phyloP scores from a whole-genome alignment of 108 stramenopile genomes.

The Fistulifera pelliculosa region DNA sequence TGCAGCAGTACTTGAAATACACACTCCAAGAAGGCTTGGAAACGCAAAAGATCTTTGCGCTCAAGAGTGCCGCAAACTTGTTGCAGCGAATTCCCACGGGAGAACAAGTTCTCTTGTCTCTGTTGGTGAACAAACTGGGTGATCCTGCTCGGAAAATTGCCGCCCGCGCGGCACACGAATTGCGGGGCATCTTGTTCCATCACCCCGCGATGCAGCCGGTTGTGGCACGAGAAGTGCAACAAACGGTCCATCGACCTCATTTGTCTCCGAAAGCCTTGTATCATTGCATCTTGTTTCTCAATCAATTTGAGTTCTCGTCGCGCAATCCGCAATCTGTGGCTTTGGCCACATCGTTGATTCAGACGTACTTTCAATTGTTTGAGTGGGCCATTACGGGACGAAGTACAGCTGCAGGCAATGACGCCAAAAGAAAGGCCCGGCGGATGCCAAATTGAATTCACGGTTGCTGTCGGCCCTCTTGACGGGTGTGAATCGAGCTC shows the following conservation, averaged over 20 bases:
- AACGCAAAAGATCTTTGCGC: slow-evolving; percentile 50
- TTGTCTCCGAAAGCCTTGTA: slow-evolving; percentile 81
- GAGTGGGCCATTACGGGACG: slow-evolving; percentile 55
- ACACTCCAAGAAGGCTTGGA: slow-evolving; percentile 62
- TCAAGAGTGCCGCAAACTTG: slow-evolving; percentile 57
- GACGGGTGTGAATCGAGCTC: slow-evolving; percentile 93
- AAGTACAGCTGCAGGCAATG: slow-evolving; percentile 13
- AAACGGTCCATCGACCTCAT: slow-evolving; percentile 86
- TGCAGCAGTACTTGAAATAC: slow-evolving; percentile 47
- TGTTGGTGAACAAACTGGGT: slow-evolving; percentile 95
- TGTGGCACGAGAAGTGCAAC: slow-evolving; percentile 76
- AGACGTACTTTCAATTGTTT: slow-evolving; percentile 91
- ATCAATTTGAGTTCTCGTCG: slow-evolving; percentile 48
- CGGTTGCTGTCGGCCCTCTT: slow-evolving; percentile 91
- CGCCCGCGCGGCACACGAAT: slow-evolving; percentile 74
- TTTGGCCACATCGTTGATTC: slow-evolving; percentile 75
- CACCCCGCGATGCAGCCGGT: slow-evolving; percentile 87
- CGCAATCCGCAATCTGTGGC: slow-evolving; percentile 16
- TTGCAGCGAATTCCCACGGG: slow-evolving; percentile 69
- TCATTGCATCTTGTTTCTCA: slow-evolving; percentile 88
- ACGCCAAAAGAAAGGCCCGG: slow-evolving; percentile 17
- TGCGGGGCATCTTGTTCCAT: slow-evolving; percentile 60
- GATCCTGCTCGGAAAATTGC: slow-evolving; percentile 88
- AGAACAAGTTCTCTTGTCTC: slow-evolving; percentile 66
- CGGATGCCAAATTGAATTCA: slow-evolving; percentile 50